Evolutionary conservation across 2,329 filamentous ascomycete genomes (phyloP), one percentile per base, ranked within the genome.

Genomic region (Ceratocystis cubensis): DNA sequence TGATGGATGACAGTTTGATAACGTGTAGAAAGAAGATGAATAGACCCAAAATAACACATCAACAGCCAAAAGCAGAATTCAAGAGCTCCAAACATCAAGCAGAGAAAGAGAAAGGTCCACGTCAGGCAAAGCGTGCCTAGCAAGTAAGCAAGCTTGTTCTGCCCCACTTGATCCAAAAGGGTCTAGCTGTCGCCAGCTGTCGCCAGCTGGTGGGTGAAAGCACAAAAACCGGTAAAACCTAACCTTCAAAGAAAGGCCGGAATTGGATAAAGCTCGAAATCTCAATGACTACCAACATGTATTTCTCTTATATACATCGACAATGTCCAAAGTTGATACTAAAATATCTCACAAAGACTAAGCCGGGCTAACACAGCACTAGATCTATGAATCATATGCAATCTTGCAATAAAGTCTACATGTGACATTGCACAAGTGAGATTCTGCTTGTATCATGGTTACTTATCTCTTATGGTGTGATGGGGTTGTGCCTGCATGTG

Each of bases 121-220:
- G 75, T 77, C 75, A 77, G 75, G 75, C 72, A 73, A 72, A 74
- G 75, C 75, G 76, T 75, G 75, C 74, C 75, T 76, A 69, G 71
- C 56, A 61, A 15, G 28, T 15, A 15, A 33, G 53, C 53, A 30
- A 59, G 56, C 56, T 59, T 53, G 48, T 33, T 25, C 30, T 59
- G 64, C 64, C 64, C 57, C 66, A 66, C 61, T 62, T 59, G 17
- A 30, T n/a, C 17, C 8, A n/a, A 30, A 17, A 37, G 53, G 56
- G 13, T 17, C 5, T n/a, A 57, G 8, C 2, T 13, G 15, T 2
- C 10, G 13, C 1, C 28, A 30, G 56, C 56, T 59, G 56, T 0
- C 17, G 33, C 1, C 28, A 33, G 13, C 15, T 59, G 25, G 1
- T 1, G 15, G n/a, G 2, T 8, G 7, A n/a, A n/a, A 22, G 6